A percentile compares a stretch with the other conserved stretches of the same genome.
These are phyloP conservation scores for Sonneratia alba DNA, from an alignment of 345 rosid species.

Conservation along the genomic window DNA sequence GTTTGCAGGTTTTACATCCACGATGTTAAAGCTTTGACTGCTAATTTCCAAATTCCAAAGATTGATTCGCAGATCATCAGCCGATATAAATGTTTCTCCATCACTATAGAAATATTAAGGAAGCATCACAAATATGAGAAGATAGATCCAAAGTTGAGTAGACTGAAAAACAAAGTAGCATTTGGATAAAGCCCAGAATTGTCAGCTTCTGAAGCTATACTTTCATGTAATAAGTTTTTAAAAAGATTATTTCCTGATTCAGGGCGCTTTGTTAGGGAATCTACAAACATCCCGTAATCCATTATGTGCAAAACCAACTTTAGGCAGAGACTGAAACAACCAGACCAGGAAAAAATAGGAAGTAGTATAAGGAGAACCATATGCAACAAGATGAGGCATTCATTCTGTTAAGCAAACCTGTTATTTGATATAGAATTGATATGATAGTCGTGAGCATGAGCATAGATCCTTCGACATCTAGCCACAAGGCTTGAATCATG, in stretches of 20 bases:
- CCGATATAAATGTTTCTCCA: constrained; percentile 59
- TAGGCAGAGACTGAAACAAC: constrained; percentile 2
- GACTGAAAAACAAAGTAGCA: not conserved
- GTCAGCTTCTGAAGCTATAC: not conserved
- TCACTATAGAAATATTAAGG: constrained; percentile 25
- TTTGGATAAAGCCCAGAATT: not conserved
- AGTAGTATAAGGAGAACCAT: not conserved
- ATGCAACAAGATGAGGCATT: not conserved
- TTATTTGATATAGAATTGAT: constrained; percentile 68
- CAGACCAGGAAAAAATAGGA: not conserved
- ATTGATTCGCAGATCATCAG: constrained; percentile 56
- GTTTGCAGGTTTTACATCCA: constrained; percentile 50
- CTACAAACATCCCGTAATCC: not conserved
- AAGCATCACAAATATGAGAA: not conserved
- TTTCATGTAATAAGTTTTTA: not conserved
- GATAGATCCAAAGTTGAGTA: not conserved
- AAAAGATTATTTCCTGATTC: not conserved
- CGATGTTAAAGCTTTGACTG: constrained; percentile 54
- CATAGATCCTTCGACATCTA: constrained; percentile 89
- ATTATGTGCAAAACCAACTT: not conserved
- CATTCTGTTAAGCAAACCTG: constrained; percentile 36
- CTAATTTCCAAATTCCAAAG: constrained; percentile 63
- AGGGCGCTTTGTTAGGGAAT: not conserved
- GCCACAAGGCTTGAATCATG: constrained; percentile 78
- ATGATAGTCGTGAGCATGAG: constrained; percentile 62